Conservation (phyloP, 495 filamentous ascomycete genomes). For the Annulohypoxylon moriforme region DNA sequence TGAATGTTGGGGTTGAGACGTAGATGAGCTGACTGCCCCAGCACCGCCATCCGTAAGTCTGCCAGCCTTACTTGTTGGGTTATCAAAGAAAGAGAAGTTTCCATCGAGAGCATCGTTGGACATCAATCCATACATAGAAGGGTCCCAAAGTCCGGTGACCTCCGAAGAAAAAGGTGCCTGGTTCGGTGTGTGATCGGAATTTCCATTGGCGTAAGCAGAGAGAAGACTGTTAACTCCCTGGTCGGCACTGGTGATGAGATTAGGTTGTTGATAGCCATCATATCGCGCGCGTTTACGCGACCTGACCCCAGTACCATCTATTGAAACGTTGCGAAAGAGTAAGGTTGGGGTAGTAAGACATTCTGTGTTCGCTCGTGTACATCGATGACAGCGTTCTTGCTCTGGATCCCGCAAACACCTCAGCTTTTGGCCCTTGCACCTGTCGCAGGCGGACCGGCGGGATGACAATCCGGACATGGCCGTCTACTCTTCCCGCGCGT, state of each 20-base stretch:
- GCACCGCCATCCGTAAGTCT: background rate
- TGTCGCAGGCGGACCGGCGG: slow-evolving; percentile 56
- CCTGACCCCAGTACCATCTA: background rate
- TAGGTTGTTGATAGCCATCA: background rate
- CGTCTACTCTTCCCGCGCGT: slow-evolving; percentile 5
- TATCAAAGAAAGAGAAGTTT: slow-evolving; percentile 7
- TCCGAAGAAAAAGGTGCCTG: background rate
- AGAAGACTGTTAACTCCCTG: background rate
- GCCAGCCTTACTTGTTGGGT: background rate
- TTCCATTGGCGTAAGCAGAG: background rate
- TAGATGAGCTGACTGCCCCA: background rate
- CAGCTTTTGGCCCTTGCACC: slow-evolving; percentile 57
- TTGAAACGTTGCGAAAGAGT: slow-evolving; percentile 25
- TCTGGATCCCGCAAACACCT: slow-evolving; percentile 50
- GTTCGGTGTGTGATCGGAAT: background rate
- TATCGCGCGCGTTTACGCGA: slow-evolving; percentile 14
- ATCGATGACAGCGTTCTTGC: slow-evolving; percentile 37
- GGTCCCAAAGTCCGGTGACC: background rate
- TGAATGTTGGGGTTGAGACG: background rate
- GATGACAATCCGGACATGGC: slow-evolving; percentile 33
- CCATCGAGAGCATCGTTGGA: slow-evolving; percentile 17
- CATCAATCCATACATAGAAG: slow-evolving; percentile 11
- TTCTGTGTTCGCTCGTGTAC: slow-evolving; percentile 29
- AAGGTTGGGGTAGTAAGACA: slow-evolving; percentile 36
- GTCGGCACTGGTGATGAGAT: background rate